Evolutionary conservation across 2,329 filamentous ascomycete species (phyloP).

Genomic region (Cordyceps militaris): DNA sequence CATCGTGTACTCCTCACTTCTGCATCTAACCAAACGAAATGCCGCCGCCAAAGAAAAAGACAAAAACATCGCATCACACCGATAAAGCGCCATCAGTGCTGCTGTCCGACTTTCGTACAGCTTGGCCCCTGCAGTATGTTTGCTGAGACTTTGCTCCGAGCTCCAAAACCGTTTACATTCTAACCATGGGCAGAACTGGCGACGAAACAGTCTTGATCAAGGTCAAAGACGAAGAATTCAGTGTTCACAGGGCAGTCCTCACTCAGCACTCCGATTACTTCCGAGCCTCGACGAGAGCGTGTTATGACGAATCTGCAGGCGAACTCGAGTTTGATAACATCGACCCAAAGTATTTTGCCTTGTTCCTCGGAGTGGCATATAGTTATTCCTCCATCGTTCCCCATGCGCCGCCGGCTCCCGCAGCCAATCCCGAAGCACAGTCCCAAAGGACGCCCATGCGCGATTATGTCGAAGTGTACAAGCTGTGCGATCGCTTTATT

Average conservation of each 20-base stretch:
- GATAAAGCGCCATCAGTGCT: slow-evolving; percentile 20
- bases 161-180: background rate
- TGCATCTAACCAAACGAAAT: slow-evolving; percentile 15
- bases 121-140: slow-evolving; percentile 29
- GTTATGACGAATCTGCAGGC: slow-evolving; percentile 23
- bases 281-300: slow-evolving; percentile 21
- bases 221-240: slow-evolving; percentile 24
- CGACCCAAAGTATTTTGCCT: slow-evolving; percentile 26
- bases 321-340: slow-evolving; percentile 26
- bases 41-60: slow-evolving; percentile 22
- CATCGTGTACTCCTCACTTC: background rate
- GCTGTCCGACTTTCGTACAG: slow-evolving; percentile 25
- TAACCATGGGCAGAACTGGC: slow-evolving; percentile 19
- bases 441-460: slow-evolving; percentile 22
- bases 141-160: background rate
- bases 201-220: slow-evolving; percentile 26
- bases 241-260: slow-evolving; percentile 25
- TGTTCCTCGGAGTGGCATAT: slow-evolving; percentile 30
- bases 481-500: slow-evolving; percentile 30
- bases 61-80: slow-evolving; percentile 16
- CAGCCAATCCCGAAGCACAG: slow-evolving; percentile 21
- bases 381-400: slow-evolving; percentile 28
- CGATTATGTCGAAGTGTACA: slow-evolving; percentile 30
- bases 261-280: slow-evolving; percentile 30
- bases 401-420: slow-evolving; percentile 20